Conservation (phyloP, 1,284 basidiomycete genomes). For the Sporisorium graminicola region DNA sequence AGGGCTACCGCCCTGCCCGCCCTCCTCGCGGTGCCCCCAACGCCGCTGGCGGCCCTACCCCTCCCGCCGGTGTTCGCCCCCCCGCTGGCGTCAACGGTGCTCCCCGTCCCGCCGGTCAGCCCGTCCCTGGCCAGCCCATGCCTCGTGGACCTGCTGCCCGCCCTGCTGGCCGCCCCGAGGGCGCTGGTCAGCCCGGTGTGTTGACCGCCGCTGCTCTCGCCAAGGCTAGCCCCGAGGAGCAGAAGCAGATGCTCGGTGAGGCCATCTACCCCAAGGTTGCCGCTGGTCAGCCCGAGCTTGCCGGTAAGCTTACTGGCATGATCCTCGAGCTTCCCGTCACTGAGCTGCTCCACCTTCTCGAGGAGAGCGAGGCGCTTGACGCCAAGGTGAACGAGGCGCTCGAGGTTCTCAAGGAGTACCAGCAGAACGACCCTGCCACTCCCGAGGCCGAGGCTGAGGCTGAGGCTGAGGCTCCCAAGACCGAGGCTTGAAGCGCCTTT, state of each 20-base stretch:
- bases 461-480: conserved; percentile 41
- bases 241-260: conserved; percentile 70
- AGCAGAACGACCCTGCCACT: conserved; percentile 52
- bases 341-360: conserved; percentile 68
- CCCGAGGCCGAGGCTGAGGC: conserved; percentile 41
- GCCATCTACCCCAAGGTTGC: conserved; percentile 70
- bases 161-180: conserved; percentile 44
- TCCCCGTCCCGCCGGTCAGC: conserved; percentile 53
- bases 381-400: conserved; percentile 69
- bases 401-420: conserved; percentile 68
- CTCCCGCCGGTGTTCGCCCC: conserved; percentile 55
- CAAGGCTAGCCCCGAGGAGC: conserved; percentile 69
- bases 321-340: conserved; percentile 69
- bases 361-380: conserved; percentile 67
- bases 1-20: conserved; percentile 65
- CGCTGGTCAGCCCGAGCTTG: conserved; percentile 64
- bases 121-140: conserved; percentile 54
- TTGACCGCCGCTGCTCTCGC: conserved; percentile 68
- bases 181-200: conserved; percentile 54
- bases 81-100: conserved; percentile 58
- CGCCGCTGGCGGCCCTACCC: conserved; percentile 52
- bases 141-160: conserved; percentile 45
- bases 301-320: conserved; percentile 70
- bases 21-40: conserved; percentile 63
- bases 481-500: conserved; percentile 36